Evolutionary conservation across 176 grass and related monocot species (phyloP), one percentile per base, ranked within the genome.

Genomic region (Oryza meridionalis): DNA sequence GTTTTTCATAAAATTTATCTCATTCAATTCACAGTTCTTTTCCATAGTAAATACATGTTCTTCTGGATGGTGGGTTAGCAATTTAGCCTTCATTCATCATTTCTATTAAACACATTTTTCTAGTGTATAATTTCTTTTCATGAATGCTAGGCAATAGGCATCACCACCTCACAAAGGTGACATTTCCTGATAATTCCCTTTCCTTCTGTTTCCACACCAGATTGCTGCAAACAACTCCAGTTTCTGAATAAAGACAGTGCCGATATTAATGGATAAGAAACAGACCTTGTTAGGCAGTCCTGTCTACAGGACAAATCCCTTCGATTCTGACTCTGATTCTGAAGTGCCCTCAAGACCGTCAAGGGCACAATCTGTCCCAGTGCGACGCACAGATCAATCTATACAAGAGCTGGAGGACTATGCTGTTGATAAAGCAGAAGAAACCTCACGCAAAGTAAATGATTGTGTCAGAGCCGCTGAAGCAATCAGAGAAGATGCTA

Each of bases 401-500:
- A 26, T 92, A 65, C 91, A 94, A 69, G 93, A 99, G 24, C 75
- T 99, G 62, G 97, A 99, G 78, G 81, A 88, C 17, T 96, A 91
- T 75, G 82, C 88, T 55, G 76, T 92, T 47, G 71, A 26, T 77
- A 96, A 94, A 88, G 73, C 88, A 25, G 51, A 82, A 76, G 86
- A 99, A 79, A 90, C 93, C 8, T 92, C 97, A 21, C 3, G 64
- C 44, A 99, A 94, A 86, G 91, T 82, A 68, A 90, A 96, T 76
- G 97, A 89, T 78, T 96, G 93, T 72, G 84, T 99, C 40, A 94
- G 74, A 70, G 92, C 92, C 62, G 93, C 97, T 65, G 93, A 96
- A 90, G 89, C 80, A 44, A 99, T 99, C 29, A 94, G 88, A 71
- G 97, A 96, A 85, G 93, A 94, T 86, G 97, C 97, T 59, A 75